Evolutionary conservation across 352 stramenopile genomes (phyloP), one percentile per base, ranked within the genome.

Genomic region (Phytophthora pistaciae): DNA sequence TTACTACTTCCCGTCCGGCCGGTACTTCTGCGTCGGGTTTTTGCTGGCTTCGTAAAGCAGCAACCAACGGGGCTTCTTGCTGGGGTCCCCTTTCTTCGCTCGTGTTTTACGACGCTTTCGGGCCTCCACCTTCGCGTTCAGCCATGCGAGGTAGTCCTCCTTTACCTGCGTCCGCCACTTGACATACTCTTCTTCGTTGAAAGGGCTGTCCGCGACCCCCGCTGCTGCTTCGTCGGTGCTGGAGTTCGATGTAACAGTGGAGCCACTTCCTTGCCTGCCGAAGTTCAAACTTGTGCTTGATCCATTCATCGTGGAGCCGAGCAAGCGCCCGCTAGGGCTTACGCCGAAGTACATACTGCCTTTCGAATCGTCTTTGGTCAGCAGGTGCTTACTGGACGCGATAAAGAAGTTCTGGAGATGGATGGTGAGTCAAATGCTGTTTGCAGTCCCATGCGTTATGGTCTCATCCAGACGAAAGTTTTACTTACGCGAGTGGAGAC

Each of bases 141-240:
- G 61, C 86, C 86, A 92, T 56, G 77, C 82, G 44, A 94, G 52
- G 58, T 94, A 94, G 71, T 94, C 83, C 16, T 87, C 82, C 70
- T 94, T 91, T 40, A 91, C 78, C 67, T 91, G 56, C 4, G 84
- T 91, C n/a, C 84, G 80, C 85, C 85, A 93, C 38, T 82, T 65
- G 29, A 83, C 58, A 70, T 92, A 92, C 50, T 88, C 79, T 14
- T 80, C 68, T 65, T 93, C 86, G 59, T 91, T 67, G 40, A 92
- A 91, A 0, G 49, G 58, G 46, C 25, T 55, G 18, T 18, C 55
- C 14, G 11, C 54, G 10, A 62, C 27, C 10, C 67, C 25, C 9
- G 21, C 48, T 29, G 27, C 31, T 25, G 38, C 46, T n/a, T 46
- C 63, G 3, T 72, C 60, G 27, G 18, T 62, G 25, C 23, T 70